Percentiles rank a stretch among this genome's conserved stretches.
Conservation (phyloP, 1,284 basidiomycete genomes). For the Trametes versicolor region DNA sequence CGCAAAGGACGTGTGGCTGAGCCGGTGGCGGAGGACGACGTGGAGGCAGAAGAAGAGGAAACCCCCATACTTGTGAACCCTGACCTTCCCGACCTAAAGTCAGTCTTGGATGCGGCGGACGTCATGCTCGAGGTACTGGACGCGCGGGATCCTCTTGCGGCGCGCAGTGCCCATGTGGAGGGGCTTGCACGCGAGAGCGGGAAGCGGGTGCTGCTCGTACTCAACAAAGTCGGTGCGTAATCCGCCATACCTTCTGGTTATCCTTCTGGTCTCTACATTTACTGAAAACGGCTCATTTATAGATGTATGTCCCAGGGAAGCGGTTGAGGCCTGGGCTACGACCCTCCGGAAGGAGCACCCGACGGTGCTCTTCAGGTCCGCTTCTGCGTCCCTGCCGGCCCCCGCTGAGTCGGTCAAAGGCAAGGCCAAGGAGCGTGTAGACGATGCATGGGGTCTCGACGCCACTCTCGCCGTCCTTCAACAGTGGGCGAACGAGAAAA, state of each 20-base stretch:
- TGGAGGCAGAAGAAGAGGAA: constrained; percentile 54
- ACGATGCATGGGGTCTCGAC: constrained; percentile 70
- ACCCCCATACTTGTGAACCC: constrained; percentile 72
- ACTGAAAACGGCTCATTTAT: constrained; percentile 14
- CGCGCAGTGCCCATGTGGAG: constrained; percentile 74
- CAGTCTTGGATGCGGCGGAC: constrained; percentile 87
- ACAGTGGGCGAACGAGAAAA: constrained; percentile 57
- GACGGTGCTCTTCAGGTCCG: constrained; percentile 85
- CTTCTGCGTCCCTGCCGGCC: constrained; percentile 69
- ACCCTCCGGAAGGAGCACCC: constrained; percentile 76
- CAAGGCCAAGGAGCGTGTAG: constrained; percentile 48
- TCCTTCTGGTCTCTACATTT: not conserved
- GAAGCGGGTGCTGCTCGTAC: constrained; percentile 72
- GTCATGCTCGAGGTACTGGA: constrained; percentile 89
- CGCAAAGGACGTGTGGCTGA: constrained; percentile 29
- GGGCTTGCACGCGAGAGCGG: constrained; percentile 53
- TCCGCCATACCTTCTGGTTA: not conserved
- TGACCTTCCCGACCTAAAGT: constrained; percentile 71
- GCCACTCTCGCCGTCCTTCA: constrained; percentile 57
- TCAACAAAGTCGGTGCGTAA: constrained; percentile 88
- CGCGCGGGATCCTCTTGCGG: constrained; percentile 83
- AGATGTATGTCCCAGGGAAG: constrained; percentile 89
- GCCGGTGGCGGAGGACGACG: constrained; percentile 35
- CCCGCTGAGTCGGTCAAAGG: constrained; percentile 42
- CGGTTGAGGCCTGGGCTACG: constrained; percentile 80